phyloP scores from a whole-genome alignment of 2,329 filamentous ascomycete species.

The Fonsecaea erecta region DNA sequence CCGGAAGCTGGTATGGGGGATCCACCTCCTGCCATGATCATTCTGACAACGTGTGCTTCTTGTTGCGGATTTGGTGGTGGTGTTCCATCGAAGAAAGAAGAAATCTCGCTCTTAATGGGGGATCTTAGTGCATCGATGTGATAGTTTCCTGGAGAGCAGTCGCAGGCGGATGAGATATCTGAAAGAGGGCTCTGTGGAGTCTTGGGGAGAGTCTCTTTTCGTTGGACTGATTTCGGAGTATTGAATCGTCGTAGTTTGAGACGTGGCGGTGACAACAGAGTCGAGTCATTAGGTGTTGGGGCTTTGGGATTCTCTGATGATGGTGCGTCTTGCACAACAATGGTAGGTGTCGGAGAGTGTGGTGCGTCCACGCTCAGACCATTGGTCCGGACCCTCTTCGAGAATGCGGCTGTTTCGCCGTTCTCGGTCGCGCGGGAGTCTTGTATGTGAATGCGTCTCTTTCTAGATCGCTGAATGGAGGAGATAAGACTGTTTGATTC shows the following conservation, averaged over 20 bases:
- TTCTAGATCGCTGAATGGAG: slow-evolving; percentile 18
- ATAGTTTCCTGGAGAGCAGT: neutral
- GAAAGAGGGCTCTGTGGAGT: slow-evolving; percentile 18
- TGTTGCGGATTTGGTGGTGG: slow-evolving; percentile 15
- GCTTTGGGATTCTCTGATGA: slow-evolving; percentile 15
- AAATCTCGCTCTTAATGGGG: slow-evolving; percentile 22
- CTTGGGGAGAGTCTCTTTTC: slow-evolving; percentile 3
- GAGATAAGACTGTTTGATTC: slow-evolving; percentile 11
- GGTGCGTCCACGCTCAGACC: slow-evolving; percentile 21
- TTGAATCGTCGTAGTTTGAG: slow-evolving; percentile 22
- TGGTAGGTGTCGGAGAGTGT: slow-evolving; percentile 21
- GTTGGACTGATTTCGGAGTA: slow-evolving; percentile 14
- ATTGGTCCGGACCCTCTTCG: slow-evolving; percentile 16
- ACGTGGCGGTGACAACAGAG: slow-evolving; percentile 26
- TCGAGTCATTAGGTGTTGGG: slow-evolving; percentile 14
- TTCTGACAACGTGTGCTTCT: slow-evolving; percentile 17
- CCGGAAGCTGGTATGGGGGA: slow-evolving; percentile 15
- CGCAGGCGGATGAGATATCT: slow-evolving; percentile 2
- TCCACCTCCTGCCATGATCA: slow-evolving; percentile 27
- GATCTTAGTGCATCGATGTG: slow-evolving; percentile 12
- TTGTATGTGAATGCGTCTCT: slow-evolving; percentile 20
- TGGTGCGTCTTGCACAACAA: slow-evolving; percentile 27
- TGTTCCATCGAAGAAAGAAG: slow-evolving; percentile 19
- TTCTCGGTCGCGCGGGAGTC: slow-evolving; percentile 6
- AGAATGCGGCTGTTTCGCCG: neutral